Conservation (phyloP, 306 rosid genomes). For the Senna tora region DNA sequence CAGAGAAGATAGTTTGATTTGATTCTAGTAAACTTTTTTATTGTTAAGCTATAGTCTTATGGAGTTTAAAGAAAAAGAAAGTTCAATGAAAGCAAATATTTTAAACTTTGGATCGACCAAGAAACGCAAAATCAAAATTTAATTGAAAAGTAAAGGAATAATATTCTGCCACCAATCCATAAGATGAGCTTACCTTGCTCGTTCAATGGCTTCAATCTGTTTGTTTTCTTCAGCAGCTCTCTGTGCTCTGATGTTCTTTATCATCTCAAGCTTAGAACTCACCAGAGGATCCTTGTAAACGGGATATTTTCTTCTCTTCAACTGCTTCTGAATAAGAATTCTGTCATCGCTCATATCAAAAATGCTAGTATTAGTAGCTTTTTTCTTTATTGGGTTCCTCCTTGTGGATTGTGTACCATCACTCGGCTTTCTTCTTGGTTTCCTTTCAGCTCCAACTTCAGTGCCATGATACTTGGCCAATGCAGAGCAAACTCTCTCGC, state of each 20-base stretch:
- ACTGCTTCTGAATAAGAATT: conserved; percentile 28
- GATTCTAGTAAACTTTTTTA: conserved; percentile 1
- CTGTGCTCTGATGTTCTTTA: conserved; percentile 62
- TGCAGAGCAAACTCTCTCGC: conserved; percentile 61
- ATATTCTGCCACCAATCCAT: neutral
- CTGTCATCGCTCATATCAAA: conserved; percentile 24
- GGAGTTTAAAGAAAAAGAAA: neutral
- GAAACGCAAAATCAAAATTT: neutral
- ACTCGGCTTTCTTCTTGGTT: conserved; percentile 50
- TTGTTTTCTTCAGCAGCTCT: conserved; percentile 58
- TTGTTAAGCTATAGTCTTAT: neutral
- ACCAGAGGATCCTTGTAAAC: conserved; percentile 63
- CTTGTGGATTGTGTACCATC: conserved; percentile 36
- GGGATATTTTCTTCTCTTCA: conserved; percentile 51
- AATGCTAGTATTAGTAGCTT: conserved; percentile 13
- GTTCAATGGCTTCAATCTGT: conserved; percentile 62
- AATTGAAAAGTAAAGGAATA: neutral
- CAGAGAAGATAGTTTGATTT: neutral
- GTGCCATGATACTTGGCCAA: conserved; percentile 56
- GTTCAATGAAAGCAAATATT: neutral
- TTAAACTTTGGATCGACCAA: neutral
- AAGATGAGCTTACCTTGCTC: conserved; percentile 56
- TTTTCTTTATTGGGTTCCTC: conserved; percentile 45
- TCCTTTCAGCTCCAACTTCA: conserved; percentile 49
- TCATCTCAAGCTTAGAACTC: conserved; percentile 69